Conservation (phyloP, 2,329 filamentous ascomycete species). For the Dothistroma septosporum region DNA sequence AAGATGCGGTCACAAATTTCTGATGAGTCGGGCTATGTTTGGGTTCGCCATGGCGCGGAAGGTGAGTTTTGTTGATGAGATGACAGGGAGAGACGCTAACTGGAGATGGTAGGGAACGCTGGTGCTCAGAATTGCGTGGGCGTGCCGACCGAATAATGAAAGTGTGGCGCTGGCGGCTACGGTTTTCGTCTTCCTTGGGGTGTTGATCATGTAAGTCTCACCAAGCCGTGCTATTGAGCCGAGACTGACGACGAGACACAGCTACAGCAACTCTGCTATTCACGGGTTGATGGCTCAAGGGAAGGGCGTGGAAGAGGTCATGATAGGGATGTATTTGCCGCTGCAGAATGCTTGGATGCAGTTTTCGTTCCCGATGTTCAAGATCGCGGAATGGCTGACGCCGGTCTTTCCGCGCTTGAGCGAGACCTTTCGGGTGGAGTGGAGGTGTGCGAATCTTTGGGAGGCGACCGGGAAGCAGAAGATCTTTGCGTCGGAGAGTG, state of each 20-base stretch:
- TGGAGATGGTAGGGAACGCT: neutral
- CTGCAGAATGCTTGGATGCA: no score
- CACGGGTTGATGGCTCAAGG: no score
- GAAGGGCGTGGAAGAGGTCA: no score
- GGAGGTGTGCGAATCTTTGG: no score
- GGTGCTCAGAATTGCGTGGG: neutral
- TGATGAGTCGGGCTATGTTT: neutral
- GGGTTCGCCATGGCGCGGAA: neutral
- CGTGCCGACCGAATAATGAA: neutral
- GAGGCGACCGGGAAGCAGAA: no score
- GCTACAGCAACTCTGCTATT: constrained; percentile 4
- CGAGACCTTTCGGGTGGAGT: no score
- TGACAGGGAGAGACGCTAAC: neutral
- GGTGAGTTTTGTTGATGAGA: neutral
- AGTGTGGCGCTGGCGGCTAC: neutral
- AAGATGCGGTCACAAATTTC: neutral
- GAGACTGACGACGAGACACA: neutral
- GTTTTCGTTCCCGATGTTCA: no score
- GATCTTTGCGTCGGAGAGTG: no score
- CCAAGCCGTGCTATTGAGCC: neutral
- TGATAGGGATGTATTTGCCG: no score
- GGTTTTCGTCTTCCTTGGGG: neutral
- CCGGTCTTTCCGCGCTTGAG: no score
- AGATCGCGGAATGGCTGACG: no score
- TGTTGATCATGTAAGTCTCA: constrained; percentile 9